Evolutionary conservation across 163 green algal genomes (phyloP).

Genomic region (Coccomyxa subellipsoidea): DNA sequence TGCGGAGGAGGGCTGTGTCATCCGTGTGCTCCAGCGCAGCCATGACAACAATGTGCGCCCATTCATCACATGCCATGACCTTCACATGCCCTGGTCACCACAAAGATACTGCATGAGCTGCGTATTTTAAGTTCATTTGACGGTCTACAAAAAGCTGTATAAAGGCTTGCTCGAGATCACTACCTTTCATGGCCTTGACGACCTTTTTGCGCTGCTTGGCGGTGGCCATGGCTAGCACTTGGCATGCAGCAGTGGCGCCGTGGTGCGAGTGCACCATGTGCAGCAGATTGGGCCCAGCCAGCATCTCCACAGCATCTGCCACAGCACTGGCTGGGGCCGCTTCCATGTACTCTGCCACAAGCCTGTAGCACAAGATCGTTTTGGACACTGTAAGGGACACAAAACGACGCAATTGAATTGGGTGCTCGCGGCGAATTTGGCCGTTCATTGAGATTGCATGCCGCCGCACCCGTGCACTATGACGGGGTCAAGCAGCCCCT

Average conservation of each 20-base stretch:
- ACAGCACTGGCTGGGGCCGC: conserved; percentile 53
- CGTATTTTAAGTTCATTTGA: too few species aligned
- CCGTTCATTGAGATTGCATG: neutral
- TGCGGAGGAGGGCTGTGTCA: conserved; percentile 80
- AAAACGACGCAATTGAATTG: too few species aligned
- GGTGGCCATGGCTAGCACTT: conserved; percentile 69
- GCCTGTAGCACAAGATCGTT: conserved; percentile 40
- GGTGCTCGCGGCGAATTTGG: too few species aligned
- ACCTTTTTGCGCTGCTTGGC: conserved; percentile 78
- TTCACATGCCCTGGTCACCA: conserved; percentile 52
- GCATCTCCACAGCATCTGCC: conserved; percentile 68
- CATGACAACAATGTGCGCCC: conserved; percentile 73
- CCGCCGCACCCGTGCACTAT: conserved; percentile 74
- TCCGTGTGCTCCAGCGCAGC: conserved; percentile 71
- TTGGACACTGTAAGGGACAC: too few species aligned
- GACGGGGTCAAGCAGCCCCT: conserved; percentile 77
- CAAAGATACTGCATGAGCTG: neutral
- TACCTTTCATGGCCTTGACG: conserved; percentile 77
- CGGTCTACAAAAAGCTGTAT: too few species aligned
- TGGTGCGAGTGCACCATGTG: conserved; percentile 89
- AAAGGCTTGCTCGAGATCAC: too few species aligned
- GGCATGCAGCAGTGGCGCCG: conserved; percentile 65
- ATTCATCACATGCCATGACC: conserved; percentile 76
- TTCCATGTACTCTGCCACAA: conserved; percentile 79
- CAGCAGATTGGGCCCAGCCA: conserved; percentile 71